phyloP scores from a whole-genome alignment of 1,139 yeast species.

The Pneumocystis sp. region DNA sequence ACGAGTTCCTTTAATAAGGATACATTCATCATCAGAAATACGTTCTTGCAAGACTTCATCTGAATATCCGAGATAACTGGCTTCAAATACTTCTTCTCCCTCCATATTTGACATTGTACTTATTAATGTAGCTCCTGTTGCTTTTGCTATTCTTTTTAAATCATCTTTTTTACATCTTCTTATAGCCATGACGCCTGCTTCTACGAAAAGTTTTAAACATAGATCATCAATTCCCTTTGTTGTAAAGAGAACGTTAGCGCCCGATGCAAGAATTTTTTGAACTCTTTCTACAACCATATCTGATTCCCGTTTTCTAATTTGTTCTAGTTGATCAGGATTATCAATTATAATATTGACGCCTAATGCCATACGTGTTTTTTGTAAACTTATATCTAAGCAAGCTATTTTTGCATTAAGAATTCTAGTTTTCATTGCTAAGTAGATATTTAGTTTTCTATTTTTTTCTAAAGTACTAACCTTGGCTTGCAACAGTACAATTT shows the following conservation, averaged over 20 bases:
- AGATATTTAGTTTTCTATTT: background rate
- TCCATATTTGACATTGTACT: slow-evolving; percentile 83
- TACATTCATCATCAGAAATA: slow-evolving; percentile 95
- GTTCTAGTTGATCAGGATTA: slow-evolving; percentile 94
- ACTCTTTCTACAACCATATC: slow-evolving; percentile 84
- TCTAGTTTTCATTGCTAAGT: slow-evolving; percentile 62
- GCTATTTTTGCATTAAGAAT: slow-evolving; percentile 74
- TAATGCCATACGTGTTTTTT: slow-evolving; percentile 94
- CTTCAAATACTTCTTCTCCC: slow-evolving; percentile 93
- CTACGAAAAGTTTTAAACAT: slow-evolving; percentile 88
- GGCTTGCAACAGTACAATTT: slow-evolving; percentile 94
- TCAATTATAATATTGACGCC: slow-evolving; percentile 95
- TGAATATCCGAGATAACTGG: slow-evolving; percentile 74
- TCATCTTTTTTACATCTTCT: slow-evolving; percentile 97
- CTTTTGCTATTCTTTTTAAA: slow-evolving; percentile 89
- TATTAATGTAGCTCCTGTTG: slow-evolving; percentile 90
- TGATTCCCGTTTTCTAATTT: slow-evolving; percentile 84
- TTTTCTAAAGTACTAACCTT: slow-evolving; percentile 21
- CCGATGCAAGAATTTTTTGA: slow-evolving; percentile 71
- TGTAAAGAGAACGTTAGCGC: slow-evolving; percentile 92
- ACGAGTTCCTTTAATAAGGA: slow-evolving; percentile 82
- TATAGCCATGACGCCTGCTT: slow-evolving; percentile 92
- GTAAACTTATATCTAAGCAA: slow-evolving; percentile 82
- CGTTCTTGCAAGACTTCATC: slow-evolving; percentile 84
- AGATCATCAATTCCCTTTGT: slow-evolving; percentile 97